Evolutionary conservation across 1,284 basidiomycete species (phyloP), one percentile per base, ranked within the genome.

Genomic region (Naganishia liquefaciens): DNA sequence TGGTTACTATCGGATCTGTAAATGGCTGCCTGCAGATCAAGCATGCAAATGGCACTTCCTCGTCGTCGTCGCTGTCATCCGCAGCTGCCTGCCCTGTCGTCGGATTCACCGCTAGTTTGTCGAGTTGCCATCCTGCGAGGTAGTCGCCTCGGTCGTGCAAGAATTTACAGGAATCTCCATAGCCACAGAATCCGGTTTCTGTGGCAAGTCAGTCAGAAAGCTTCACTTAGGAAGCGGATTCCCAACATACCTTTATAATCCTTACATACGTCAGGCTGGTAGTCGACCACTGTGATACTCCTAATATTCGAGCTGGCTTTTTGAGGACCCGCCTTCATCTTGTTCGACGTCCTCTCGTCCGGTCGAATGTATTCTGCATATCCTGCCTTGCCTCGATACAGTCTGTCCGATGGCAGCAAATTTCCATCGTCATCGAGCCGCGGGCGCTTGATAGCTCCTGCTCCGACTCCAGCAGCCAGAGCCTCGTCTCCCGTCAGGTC

Each of bases 181-280:
- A 99, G 4, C 96, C 96, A 79, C 95, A 99, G 78, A 93, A 99
- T 0, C 96, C 96, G 49, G 95, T 99, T 80, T 99, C 95, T 93
- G 73, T 44, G 39, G 25, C 6, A 10, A 5, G 65, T 72, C 70
- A 62, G 53, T 69, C 68, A 62, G 66, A 5, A 17, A 28, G 5
- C n/a, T 6, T 17, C 2, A 10, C 42, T 27, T 53, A 30, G 15
- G 2, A 44, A 23, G 9, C 53, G 40, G 2, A 5, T 7, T 2
- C 11, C 1, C 15, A 54, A 81, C 84, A 66, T 69, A 90, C 90
- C 91, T 86, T 97, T 98, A 80, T 99, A 99, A 79, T 98, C 94
- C 79, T 99, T 99, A 80, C 96, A 99, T 23, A 98, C 91, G 74
- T 98, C 95, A 3, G 96, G 95, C 80, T 99, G 96, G 80, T 98